A percentile compares a stretch with the other conserved stretches of the same genome.
Evolutionary conservation across 805 yeast species (phyloP).

Genomic region (Dipodascus albidus): DNA sequence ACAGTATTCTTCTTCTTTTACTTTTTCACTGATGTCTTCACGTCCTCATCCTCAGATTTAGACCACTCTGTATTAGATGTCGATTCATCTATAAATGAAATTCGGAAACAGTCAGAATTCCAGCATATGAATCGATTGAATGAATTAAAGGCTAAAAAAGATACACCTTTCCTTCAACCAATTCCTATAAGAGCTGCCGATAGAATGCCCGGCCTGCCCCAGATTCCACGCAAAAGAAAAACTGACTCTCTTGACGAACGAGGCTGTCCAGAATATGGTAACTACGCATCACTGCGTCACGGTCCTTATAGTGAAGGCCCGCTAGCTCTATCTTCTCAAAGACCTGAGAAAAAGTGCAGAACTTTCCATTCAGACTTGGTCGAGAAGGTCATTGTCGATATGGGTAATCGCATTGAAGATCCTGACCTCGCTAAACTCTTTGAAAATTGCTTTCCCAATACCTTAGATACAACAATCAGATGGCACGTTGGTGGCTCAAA

Average conservation of each 20-base stretch:
- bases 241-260: neutral
- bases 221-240: neutral
- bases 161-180: neutral
- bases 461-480: conserved; percentile 74
- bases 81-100: no score
- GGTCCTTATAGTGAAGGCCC: conserved; percentile 49
- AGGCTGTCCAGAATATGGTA: conserved; percentile 51
- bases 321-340: conserved; percentile 51
- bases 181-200: neutral
- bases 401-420: conserved; percentile 39
- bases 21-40: neutral
- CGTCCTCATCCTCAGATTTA: no score
- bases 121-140: neutral
- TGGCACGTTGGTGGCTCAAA: conserved; percentile 39
- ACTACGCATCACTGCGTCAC: conserved; percentile 45
- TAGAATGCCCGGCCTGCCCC: neutral
- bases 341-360: conserved; percentile 64
- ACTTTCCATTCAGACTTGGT: conserved; percentile 56
- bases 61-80: no score
- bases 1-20: neutral
- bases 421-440: conserved; percentile 62
- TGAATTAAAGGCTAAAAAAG: neutral
- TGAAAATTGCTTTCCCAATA: conserved; percentile 79
- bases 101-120: neutral
- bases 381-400: conserved; percentile 45